Evolutionary conservation across 2,329 filamentous ascomycete species (phyloP), one percentile per base, ranked within the genome.

Genomic region (Trichoderma lentiforme): DNA sequence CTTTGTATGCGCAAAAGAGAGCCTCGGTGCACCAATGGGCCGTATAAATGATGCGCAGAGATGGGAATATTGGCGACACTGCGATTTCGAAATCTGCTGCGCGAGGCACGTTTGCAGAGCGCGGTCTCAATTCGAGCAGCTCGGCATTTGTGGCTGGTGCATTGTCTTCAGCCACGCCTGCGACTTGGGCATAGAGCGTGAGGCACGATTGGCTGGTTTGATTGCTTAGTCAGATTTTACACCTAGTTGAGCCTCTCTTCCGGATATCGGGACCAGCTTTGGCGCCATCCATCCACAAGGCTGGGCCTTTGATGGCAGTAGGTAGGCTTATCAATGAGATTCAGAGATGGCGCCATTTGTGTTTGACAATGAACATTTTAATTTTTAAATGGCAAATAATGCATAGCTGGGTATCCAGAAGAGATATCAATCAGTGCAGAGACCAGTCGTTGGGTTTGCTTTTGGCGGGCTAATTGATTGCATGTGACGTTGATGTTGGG

Each of bases 101-200:
- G 68, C 68, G 68, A 71, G 60, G 47, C 68, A 70, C 68, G 68
- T 56, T 70, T 30, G 60, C 36, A 63, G 47, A 57, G 68, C 68
- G 68, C 68, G 68, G 60, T 64, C 32, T 53, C 32, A n/a, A 64
- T 30, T 64, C 24, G 18, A 56, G 58, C 18, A 56, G 21, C 43
- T 53, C n/a, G 34, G 39, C 26, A 30, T 30, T 21, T 64, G 68
- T 71, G 68, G 68, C 68, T 64, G 26, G 32, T 64, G 68, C 36
- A 6, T 5, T 14, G 14, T n/a, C 32, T 12, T 24, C 47, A 69
- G 68, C 68, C 68, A 63, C 68, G 7, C 43, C 3, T 11, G 6
- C 11, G 12, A 43, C 8, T 53, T 43, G 43, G 4, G 43, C n/a
- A 51, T 14, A 1, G 9, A 7, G 21, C 15, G 9, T 11, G 11